Conservation (phyloP, 2,329 filamentous ascomycete species). For the Pleochaeta shiraiana region DNA sequence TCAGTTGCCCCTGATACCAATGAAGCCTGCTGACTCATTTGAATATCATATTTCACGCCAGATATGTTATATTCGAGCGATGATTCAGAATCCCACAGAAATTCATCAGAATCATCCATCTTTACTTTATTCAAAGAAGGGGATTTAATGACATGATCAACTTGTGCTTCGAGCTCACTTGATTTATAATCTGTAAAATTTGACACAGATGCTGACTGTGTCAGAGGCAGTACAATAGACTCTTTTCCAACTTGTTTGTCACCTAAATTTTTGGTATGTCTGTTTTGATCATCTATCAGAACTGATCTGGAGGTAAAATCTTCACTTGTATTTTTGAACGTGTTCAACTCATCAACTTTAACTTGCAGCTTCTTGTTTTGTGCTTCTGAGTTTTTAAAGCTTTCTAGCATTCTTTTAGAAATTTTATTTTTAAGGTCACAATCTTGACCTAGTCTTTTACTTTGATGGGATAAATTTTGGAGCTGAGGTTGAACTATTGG, state of each 20-base stretch:
- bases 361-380: background rate
- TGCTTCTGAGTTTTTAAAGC: background rate
- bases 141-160: background rate
- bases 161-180: too few relatives aligned
- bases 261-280: too few relatives aligned
- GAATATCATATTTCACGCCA: background rate
- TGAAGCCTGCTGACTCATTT: background rate
- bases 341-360: background rate
- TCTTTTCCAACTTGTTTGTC: too few relatives aligned
- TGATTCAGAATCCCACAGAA: background rate
- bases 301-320: too few relatives aligned
- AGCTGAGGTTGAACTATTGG: background rate
- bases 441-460: background rate
- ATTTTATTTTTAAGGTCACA: background rate
- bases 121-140: background rate
- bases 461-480: background rate
- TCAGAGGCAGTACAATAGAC: too few relatives aligned
- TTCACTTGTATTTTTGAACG: background rate
- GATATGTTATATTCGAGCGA: background rate
- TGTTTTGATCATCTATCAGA: too few relatives aligned
- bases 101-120: background rate
- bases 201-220: too few relatives aligned
- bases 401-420: background rate
- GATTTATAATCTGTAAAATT: too few relatives aligned
- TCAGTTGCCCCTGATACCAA: constrained; percentile 1